Evolutionary conservation across 2,329 filamentous ascomycete species (phyloP), one percentile per base, ranked within the genome.

Genomic region (Aureobasidium sp.): DNA sequence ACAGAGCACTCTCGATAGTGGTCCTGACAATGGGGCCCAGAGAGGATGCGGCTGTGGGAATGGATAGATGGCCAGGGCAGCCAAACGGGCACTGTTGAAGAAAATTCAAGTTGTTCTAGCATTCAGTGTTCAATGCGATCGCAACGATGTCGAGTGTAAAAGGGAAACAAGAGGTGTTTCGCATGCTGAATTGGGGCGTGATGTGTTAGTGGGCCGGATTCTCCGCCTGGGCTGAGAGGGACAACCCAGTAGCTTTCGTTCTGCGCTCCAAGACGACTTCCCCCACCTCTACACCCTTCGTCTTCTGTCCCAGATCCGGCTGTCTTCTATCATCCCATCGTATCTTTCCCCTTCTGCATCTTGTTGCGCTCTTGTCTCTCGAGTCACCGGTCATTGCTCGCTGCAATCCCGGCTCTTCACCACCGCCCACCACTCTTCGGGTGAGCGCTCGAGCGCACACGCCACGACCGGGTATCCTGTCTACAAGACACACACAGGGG

Each of bases 111-210:
- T 57, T 57, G 40, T 21, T 13, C 15, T 19, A 37, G 40, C 29
- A 57, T 17, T 4, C 25, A 13, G 19, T 6, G 10, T 37, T 13
- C 27, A 58, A 58, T 40, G 55, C 55, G 55, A 58, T 45, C 43
- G 13, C 17, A 31, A 13, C 23, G 8, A 23, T 38, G 43, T 21
- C 42, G 19, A 47, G 33, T 43, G 31, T 43, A 40, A 47, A 49
- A 58, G 43, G 25, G 43, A 58, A 58, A 58, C 42, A 49, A 29
- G 31, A 40, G 21, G 43, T 37, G 55, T 58, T 58, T 38, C 55
- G 55, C 43, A 58, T 58, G 55, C 38, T 58, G 55, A 58, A 58
- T 58, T 58, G 55, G 38, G 9, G 55, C 55, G 55, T 58, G 55
- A 58, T 58, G 54, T 46, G 38, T 37, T 49, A 58, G 55, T 58